Base-by-base conservation (phyloP, 2,329 filamentous ascomycete species). In the Calycina herbarum region DNA sequence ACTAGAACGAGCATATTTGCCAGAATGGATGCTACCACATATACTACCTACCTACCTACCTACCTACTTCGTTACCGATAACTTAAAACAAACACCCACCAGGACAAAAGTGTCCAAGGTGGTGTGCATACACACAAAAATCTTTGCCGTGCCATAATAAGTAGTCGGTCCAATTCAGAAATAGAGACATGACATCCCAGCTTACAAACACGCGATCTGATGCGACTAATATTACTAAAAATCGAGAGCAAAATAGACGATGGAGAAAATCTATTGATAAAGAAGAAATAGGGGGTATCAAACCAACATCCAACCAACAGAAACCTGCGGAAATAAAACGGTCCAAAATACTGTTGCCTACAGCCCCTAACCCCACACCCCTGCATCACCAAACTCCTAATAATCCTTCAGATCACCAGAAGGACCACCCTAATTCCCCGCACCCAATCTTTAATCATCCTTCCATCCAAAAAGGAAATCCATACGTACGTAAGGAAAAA, bases 11-110 rank as follows among this genome's bases (percentile, higher is more conserved):
- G 20, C n/a, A 13, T 54, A 54, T 24, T 27, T 54, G n/a, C 48
- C 48, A 54, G 48, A 24, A 24, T 24, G 11, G 20, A 24, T n/a
- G 11, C 11, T 10, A 24, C 24, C 20, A 54, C 20, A 24, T 27
- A 4, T 54, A 5, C n/a, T 54, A 54, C 24, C 48, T 54, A 54
- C 48, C n/a, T 54, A 54, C 24, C 48, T 54, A 54, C 48, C 48
- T 54, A 54, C 48, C 48, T 27, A 54, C 48, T 54, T 54, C 20
- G 48, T 13, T 54, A 54, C 48, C 48, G 48, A 24, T 54, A 54
- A 54, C 48, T 54, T 54, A 24, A 54, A 24, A 54, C 20, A 24
- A 54, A 27, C 24, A 27, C 11, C 20, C 20, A 54, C 20, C 10
- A 1, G 20, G 27, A 24, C 48, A 10, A 27, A 54, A 54, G 48